These are phyloP conservation scores for Hexamita inflata DNA, from an alignment of 208 protist species.

Conservation along the genomic window DNA sequence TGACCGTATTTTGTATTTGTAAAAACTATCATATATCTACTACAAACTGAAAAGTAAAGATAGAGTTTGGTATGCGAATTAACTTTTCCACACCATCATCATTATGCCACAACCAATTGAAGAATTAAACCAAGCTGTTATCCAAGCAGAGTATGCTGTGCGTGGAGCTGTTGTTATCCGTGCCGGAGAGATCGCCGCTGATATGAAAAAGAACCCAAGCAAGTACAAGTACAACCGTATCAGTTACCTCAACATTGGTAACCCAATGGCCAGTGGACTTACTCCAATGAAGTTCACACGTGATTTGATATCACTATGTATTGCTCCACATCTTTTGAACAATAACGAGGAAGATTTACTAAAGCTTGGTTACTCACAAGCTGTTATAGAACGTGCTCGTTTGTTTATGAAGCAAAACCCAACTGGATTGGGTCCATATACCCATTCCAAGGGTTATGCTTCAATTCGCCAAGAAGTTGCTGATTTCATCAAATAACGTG, in stretches of 20 bases:
- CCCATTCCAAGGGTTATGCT: conserved; percentile 60
- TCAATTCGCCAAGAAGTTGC: conserved; percentile 59
- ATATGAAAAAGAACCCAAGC: conserved; percentile 34
- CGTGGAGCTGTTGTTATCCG: conserved; percentile 54
- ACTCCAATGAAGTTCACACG: conserved; percentile 81
- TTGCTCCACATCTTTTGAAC: conserved; percentile 52
- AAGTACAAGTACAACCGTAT: conserved; percentile 22
- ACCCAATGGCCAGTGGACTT: conserved; percentile 82
- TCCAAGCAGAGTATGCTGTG: conserved; percentile 61
- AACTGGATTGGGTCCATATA: conserved; percentile 74
- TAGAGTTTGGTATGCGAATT: no score
- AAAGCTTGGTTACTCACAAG: not conserved
- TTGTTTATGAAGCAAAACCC: conserved; percentile 20
- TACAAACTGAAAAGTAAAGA: no score
- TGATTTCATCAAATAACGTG: conserved; percentile 70
- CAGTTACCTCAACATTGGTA: conserved; percentile 80
- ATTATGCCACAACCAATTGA: no score
- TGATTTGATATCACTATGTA: conserved; percentile 53
- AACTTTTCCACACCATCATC: no score
- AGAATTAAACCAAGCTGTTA: not conserved
- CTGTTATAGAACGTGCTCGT: not conserved
- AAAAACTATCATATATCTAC: no score
- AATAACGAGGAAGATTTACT: conserved; percentile 36
- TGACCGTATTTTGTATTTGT: no score
- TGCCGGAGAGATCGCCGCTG: conserved; percentile 47